phyloP scores from a whole-genome alignment of 257 asterid species.

The Scutellaria barbata region DNA sequence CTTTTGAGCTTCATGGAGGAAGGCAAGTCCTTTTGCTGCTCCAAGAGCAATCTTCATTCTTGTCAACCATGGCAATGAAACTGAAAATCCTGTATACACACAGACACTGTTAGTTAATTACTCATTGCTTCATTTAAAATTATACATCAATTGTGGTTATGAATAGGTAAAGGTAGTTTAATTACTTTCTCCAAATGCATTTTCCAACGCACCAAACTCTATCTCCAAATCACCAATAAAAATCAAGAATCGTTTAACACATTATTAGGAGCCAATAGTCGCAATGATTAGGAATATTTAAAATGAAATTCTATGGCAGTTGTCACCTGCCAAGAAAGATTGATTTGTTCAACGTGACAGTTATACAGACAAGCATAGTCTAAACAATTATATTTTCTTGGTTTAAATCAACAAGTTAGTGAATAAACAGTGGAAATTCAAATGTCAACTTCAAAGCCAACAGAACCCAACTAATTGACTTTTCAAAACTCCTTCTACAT shows the following conservation, averaged over 20 bases:
- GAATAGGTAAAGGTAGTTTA: too few species aligned
- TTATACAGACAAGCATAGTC: constrained; percentile 8
- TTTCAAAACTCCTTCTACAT: constrained; percentile 11
- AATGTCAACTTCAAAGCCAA: constrained; percentile 36
- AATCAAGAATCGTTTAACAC: constrained; percentile 8
- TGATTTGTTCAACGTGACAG: constrained; percentile 38
- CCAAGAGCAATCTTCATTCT: constrained; percentile 89
- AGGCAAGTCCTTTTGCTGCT: constrained; percentile 90
- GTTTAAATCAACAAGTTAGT: constrained; percentile 20
- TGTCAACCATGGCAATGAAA: constrained; percentile 86
- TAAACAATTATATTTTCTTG: constrained; percentile 5
- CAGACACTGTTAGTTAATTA: too few species aligned
- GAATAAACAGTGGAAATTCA: background rate
- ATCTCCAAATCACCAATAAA: constrained; percentile 26
- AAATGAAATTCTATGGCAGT: constrained; percentile 38
- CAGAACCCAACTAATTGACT: constrained; percentile 34
- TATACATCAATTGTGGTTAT: too few species aligned
- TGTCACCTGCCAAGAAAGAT: constrained; percentile 38
- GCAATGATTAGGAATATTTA: background rate
- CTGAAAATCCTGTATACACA: constrained; percentile 65
- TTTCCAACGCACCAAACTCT: background rate
- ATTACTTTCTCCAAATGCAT: too few species aligned
- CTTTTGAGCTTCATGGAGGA: constrained; percentile 90
- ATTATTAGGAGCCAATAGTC: constrained; percentile 16
- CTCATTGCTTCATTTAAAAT: too few species aligned